Conservation (phyloP, 768 basidiomycete genomes). For the Hygrophorus russula region DNA sequence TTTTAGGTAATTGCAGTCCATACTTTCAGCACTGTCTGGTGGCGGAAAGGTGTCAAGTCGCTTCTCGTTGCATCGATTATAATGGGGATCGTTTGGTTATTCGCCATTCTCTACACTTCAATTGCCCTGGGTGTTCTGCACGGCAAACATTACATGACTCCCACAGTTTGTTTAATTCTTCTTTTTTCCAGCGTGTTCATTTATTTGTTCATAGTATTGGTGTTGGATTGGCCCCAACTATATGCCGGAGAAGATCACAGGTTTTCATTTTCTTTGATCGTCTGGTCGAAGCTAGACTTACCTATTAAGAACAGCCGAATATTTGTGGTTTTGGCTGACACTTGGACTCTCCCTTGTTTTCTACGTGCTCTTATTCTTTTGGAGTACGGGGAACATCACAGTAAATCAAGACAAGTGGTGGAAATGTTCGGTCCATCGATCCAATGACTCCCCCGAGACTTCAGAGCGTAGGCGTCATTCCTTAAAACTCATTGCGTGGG, state of each 20-base stretch:
- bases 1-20: not conserved
- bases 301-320: not conserved
- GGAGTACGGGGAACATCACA: not conserved
- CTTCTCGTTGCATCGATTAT: not conserved
- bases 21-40: not conserved
- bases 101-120: not conserved
- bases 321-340: not conserved
- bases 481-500: too few relatives aligned
- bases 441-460: not conserved
- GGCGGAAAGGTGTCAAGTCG: not conserved
- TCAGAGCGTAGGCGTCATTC: not conserved
- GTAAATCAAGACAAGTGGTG: not conserved
- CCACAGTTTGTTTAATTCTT: not conserved
- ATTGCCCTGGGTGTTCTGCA: not conserved
- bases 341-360: not conserved
- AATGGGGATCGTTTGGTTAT: not conserved
- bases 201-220: not conserved
- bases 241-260: not conserved
- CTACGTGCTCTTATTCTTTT: not conserved
- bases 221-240: not conserved
- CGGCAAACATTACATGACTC: not conserved
- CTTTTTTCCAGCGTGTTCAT: not conserved
- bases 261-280: too few relatives aligned
- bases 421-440: not conserved
- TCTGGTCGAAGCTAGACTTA: too few relatives aligned